These are phyloP conservation scores for Gyromitra esculenta DNA, from an alignment of 2,329 filamentous ascomycete species.

Conservation along the genomic window DNA sequence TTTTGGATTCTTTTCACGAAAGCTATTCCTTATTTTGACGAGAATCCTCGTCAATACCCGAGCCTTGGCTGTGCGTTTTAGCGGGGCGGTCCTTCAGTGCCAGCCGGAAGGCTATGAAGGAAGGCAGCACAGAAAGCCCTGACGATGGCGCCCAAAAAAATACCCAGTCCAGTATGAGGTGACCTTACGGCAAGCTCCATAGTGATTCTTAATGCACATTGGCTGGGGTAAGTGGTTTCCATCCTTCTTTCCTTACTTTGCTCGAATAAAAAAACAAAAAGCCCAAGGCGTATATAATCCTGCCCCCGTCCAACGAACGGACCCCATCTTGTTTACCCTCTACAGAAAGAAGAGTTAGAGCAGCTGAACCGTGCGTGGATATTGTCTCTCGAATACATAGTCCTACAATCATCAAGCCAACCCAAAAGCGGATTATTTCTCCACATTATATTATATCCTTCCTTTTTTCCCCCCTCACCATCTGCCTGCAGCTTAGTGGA, in stretches of 20 bases:
- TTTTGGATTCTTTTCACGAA: neutral
- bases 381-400: conserved; percentile 12
- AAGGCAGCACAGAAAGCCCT: conserved; percentile 43
- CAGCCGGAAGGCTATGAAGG: conserved; percentile 39
- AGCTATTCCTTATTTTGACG: conserved; percentile 25
- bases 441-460: conserved; percentile 13
- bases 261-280: conserved; percentile 11
- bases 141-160: conserved; percentile 22
- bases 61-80: conserved; percentile 14
- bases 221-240: conserved; percentile 6
- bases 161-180: conserved; percentile 36
- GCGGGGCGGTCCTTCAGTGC: neutral
- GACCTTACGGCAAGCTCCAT: conserved; percentile 21
- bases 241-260: conserved; percentile 11
- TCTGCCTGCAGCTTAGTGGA: conserved; percentile 11
- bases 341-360: conserved; percentile 34
- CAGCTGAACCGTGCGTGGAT: conserved; percentile 27
- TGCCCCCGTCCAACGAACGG: conserved; percentile 33
- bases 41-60: conserved; percentile 26
- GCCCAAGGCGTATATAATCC: conserved; percentile 45
- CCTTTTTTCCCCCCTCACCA: neutral
- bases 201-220: conserved; percentile 36
- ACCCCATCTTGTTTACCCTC: conserved; percentile 43
- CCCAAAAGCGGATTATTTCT: neutral
- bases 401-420: conserved; percentile 17